Evolutionary conservation across 2,329 filamentous ascomycete genomes (phyloP).

Genomic region (Metarhizium guizhouense): DNA sequence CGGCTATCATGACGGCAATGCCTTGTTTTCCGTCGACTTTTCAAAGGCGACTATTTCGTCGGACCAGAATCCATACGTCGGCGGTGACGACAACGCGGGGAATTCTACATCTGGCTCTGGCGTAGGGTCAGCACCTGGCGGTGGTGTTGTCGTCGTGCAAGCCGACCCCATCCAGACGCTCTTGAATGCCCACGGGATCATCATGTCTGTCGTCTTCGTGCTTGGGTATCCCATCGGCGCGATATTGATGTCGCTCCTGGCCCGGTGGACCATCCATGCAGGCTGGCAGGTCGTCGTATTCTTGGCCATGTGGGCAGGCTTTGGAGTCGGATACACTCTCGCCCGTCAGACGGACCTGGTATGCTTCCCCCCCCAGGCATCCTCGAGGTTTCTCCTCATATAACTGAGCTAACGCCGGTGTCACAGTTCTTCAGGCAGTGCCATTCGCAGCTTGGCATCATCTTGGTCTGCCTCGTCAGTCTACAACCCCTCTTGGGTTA

Average conservation of each 20-base stretch:
- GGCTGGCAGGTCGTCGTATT: constrained; percentile 45
- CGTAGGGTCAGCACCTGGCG: neutral
- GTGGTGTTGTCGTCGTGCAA: neutral
- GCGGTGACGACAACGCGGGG: constrained; percentile 1
- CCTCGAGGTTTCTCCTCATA: neutral
- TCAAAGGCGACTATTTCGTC: constrained; percentile 33
- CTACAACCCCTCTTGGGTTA: constrained; percentile 51
- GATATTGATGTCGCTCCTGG: constrained; percentile 49
- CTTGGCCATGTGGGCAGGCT: constrained; percentile 49
- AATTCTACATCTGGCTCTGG: neutral
- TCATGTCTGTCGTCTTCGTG: constrained; percentile 53
- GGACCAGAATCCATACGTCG: constrained; percentile 45
- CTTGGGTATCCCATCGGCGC: constrained; percentile 52
- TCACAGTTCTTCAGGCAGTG: constrained; percentile 42
- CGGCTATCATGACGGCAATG: constrained; percentile 34
- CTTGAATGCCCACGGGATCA: constrained; percentile 42
- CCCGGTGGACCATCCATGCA: constrained; percentile 49
- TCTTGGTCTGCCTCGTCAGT: constrained; percentile 43
- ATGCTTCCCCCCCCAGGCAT: constrained; percentile 16
- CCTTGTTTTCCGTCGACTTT: constrained; percentile 39
- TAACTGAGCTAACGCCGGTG: constrained; percentile 10
- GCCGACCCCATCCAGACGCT: constrained; percentile 17
- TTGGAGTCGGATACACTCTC: constrained; percentile 45
- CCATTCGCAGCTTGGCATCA: constrained; percentile 49
- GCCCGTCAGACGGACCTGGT: constrained; percentile 33